phyloP scores from a whole-genome alignment of 495 filamentous ascomycete genomes.

The Trichodelitschia bisporula region DNA sequence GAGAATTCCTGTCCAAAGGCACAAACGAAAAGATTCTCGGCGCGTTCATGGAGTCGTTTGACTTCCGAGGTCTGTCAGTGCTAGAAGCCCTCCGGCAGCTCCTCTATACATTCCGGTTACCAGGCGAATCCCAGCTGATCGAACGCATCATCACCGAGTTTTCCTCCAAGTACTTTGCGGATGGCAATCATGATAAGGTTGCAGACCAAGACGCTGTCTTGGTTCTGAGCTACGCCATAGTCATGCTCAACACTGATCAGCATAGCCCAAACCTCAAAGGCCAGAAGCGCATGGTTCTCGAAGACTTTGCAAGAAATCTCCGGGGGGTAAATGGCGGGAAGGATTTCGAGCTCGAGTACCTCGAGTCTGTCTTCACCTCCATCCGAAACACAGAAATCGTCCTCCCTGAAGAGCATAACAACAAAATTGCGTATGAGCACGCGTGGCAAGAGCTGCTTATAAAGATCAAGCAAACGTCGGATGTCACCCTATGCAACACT shows the following conservation, averaged over 20 bases:
- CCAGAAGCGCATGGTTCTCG: conserved; percentile 52
- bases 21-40: conserved; percentile 57
- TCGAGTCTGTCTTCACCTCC: conserved; percentile 71
- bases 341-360: conserved; percentile 66
- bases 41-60: conserved; percentile 62
- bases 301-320: conserved; percentile 67
- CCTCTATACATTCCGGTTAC: conserved; percentile 78
- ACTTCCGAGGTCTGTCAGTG: conserved; percentile 65
- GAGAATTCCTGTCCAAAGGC: conserved; percentile 80
- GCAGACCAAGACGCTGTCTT: conserved; percentile 75
- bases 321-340: conserved; percentile 67
- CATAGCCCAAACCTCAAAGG: conserved; percentile 81
- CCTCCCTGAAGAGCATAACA: conserved; percentile 89
- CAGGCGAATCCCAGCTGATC: conserved; percentile 80
- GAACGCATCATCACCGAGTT: conserved; percentile 79
- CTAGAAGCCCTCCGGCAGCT: conserved; percentile 77
- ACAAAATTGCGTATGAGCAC: conserved; percentile 85
- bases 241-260: conserved; percentile 89
- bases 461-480: conserved; percentile 53
- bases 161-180: conserved; percentile 62
- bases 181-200: conserved; percentile 44
- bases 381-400: conserved; percentile 92
- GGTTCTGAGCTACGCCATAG: conserved; percentile 82
- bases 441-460: conserved; percentile 86
- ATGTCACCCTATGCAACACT: conserved; percentile 60